Conservation (phyloP, 2,329 filamentous ascomycete genomes). For the Xylaria sp. region DNA sequence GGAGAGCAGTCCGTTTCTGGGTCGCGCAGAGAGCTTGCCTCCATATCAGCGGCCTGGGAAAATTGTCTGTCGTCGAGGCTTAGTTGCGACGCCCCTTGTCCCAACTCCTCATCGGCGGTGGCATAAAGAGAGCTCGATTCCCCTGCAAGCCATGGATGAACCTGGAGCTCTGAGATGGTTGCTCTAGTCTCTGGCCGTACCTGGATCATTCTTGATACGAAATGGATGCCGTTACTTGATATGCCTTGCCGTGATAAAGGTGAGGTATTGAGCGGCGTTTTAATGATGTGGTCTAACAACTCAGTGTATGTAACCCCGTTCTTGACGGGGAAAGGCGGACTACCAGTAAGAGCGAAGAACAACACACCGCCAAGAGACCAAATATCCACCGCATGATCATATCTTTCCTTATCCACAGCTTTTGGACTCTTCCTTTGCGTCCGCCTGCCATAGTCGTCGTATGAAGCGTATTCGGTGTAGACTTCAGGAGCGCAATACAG, state of each 20-base stretch:
- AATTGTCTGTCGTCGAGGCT: slow-evolving; percentile 56
- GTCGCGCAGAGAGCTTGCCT: slow-evolving; percentile 33
- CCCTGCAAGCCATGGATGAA: slow-evolving; percentile 73
- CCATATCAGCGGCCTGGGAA: slow-evolving; percentile 33
- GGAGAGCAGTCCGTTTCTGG: slow-evolving; percentile 46
- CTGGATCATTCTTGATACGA: slow-evolving; percentile 78
- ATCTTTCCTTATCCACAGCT: slow-evolving; percentile 61
- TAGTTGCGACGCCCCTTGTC: slow-evolving; percentile 63
- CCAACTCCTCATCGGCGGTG: slow-evolving; percentile 62
- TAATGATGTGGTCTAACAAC: slow-evolving; percentile 87
- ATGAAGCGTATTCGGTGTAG: slow-evolving; percentile 73
- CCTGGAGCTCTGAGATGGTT: slow-evolving; percentile 69
- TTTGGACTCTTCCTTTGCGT: slow-evolving; percentile 66
- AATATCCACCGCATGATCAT: slow-evolving; percentile 90
- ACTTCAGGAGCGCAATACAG: slow-evolving; percentile 97
- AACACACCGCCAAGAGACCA: slow-evolving; percentile 95
- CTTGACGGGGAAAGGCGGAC: slow-evolving; percentile 79
- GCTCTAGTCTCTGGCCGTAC: slow-evolving; percentile 78
- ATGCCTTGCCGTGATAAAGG: slow-evolving; percentile 63
- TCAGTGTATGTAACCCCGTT: slow-evolving; percentile 76
- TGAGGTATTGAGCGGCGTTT: slow-evolving; percentile 65
- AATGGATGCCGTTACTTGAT: slow-evolving; percentile 70
- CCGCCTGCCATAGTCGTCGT: slow-evolving; percentile 70
- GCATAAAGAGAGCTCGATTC: slow-evolving; percentile 61
- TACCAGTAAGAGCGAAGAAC: slow-evolving; percentile 80